Evolutionary conservation across 805 yeast genomes (phyloP), one percentile per base, ranked within the genome.

Genomic region (Myxozyma sirexii): DNA sequence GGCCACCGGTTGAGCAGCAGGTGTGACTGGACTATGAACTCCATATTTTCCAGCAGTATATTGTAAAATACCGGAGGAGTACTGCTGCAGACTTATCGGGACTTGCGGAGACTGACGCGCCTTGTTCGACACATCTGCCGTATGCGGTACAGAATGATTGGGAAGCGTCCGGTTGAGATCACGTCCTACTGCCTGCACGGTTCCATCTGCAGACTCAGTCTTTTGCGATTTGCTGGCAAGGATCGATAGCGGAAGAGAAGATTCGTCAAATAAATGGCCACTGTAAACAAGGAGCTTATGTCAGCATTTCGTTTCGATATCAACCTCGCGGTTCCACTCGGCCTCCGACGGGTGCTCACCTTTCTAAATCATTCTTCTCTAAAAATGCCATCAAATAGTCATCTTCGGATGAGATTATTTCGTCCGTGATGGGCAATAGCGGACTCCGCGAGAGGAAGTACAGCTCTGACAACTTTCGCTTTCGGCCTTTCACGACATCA

Each of bases 401-500:
- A 63, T 76, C 79, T 72, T 75, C 63, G 66, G 76, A 58, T 70
- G 70, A 55, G 62, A 75, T 72, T 31, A 68, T 77, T 51, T 67
- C 76, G 60, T 68, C 76, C 59, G 78, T 77, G 64, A 69, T 75
- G 49, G 76, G 84, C 69, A 57, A 77, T 74, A 19, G 85, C 82
- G 53, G 82, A 71, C 60, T 82, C 71, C 10, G 88, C 77, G 13
- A 86, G 79, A 63, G 45, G 38, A 84, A 81, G 68, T 83, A 86
- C 17, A 86, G 73, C 70, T 85, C 88, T 1, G 86, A 78, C 24
- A 86, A 75, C 67, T 83, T 83, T 27, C 85, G 74, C 66, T 83
- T 83, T 50, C 90, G 75, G 46, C 76, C 75, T 60, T 77, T 75
- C 12, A 82, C 74, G n/a, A 83, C 72, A 50, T 77, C 79, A 45